Evolutionary conservation across 2,329 filamentous ascomycete species (phyloP), one percentile per base, ranked within the genome.

Genomic region (Penicillium sp.): DNA sequence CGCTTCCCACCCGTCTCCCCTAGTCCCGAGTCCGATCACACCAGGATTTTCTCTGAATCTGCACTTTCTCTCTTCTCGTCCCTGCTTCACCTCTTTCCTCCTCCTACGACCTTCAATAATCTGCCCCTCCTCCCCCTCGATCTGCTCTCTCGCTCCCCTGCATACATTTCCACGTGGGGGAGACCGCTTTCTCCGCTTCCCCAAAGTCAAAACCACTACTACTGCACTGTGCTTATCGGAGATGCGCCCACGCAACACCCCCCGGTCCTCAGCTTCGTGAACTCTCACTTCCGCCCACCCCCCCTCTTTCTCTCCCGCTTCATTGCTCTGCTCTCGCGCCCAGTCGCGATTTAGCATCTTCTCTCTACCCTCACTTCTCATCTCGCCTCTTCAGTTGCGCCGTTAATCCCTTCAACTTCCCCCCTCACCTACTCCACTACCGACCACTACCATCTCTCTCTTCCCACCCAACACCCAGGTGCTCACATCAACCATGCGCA

Each of bases 401-500:
- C n/a, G 37, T 30, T 37, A 33, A 43, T 13, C 19, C 33, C 38
- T 28, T 2, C 25, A 16, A 22, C 51, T 22, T 37, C 51, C 28
- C 37, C 37, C 11, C 14, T 26, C 35, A 30, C 25, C 30, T 30
- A 35, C 38, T 33, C 16, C 40, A 22, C 25, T 30, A 28, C 25
- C 19, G 33, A 28, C 14, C 22, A 33, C 37, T 14, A 14, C 37
- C 14, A 14, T 11, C 26, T 8, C 7, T n/a, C 28, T 35, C 30
- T 30, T 11, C 30, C 10, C 10, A 35, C 28, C n/a, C 46, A 33
- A 51, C 46, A 19, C 30, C 16, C 16, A 11, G n/a, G 46, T 22
- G 28, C n/a, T 11, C 35, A 28, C 43, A 45, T 59, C 57, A 56
- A 65, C 51, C 63, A 69, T 70, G 68, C 59, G 58, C 60, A 43